phyloP scores from a whole-genome alignment of 1,139 yeast species.

The Saccharomycopsis hybrid region DNA sequence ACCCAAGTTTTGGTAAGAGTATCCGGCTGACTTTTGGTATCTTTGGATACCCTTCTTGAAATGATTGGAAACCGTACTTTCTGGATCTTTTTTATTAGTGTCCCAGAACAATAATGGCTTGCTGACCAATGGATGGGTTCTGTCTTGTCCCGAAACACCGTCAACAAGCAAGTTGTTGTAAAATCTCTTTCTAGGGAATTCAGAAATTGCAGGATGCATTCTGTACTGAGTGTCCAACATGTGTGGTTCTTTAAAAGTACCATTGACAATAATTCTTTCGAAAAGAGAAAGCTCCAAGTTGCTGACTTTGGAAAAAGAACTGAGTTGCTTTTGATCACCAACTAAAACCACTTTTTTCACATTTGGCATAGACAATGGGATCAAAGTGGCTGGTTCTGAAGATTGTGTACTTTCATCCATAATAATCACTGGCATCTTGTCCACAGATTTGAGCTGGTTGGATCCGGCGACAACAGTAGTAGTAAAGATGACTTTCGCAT shows the following conservation, averaged over 20 bases:
- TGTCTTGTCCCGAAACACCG: constrained; percentile 50
- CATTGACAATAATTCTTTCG: constrained; percentile 52
- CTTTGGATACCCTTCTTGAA: constrained; percentile 29
- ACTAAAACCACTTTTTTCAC: constrained; percentile 63
- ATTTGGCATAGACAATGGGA: constrained; percentile 64
- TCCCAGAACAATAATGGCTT: constrained; percentile 52
- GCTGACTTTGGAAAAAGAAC: constrained; percentile 60
- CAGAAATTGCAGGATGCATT: constrained; percentile 66
- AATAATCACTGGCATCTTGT: constrained; percentile 57
- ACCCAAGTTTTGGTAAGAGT: constrained; percentile 46
- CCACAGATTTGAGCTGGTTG: constrained; percentile 47
- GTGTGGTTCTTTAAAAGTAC: constrained; percentile 50
- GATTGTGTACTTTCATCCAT: constrained; percentile 72
- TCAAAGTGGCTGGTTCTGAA: constrained; percentile 62
- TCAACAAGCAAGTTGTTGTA: constrained; percentile 50
- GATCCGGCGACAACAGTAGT: constrained; percentile 73
- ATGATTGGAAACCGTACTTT: constrained; percentile 42
- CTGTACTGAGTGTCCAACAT: constrained; percentile 71
- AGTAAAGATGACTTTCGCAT: constrained; percentile 63
- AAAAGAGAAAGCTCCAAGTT: constrained; percentile 52
- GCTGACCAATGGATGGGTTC: constrained; percentile 37
- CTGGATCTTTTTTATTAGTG: constrained; percentile 38
- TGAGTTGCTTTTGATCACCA: constrained; percentile 61
- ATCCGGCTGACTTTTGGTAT: constrained; percentile 32
- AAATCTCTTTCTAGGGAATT: constrained; percentile 53